Evolutionary conservation across 2,329 filamentous ascomycete species (phyloP).

Genomic region (Pseudogymnoascus sp.): DNA sequence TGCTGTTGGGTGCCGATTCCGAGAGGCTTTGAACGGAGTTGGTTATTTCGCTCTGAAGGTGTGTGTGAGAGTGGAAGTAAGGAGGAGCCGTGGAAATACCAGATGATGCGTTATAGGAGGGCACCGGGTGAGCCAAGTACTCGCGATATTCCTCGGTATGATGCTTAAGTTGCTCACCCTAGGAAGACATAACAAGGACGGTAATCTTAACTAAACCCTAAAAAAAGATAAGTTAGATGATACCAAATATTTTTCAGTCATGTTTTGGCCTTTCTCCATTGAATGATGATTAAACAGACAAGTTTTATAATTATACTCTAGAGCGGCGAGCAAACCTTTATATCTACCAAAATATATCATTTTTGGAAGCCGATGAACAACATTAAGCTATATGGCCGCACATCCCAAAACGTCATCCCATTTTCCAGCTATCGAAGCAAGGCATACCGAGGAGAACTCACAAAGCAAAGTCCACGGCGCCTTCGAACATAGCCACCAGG

Average conservation of each 20-base stretch:
- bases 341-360: neutral
- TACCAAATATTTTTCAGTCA: neutral
- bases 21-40: slow-evolving; percentile 14
- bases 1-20: slow-evolving; percentile 14
- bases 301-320: neutral
- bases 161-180: no score
- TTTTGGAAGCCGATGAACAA: neutral
- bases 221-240: neutral
- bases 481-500: neutral
- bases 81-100: neutral
- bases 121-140: no score
- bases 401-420: neutral
- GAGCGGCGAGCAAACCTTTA: neutral
- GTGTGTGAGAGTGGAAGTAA: slow-evolving; percentile 11
- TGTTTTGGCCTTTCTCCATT: neutral
- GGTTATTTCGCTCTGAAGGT: slow-evolving; percentile 12
- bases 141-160: no score
- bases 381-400: neutral
- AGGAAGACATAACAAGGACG: no score
- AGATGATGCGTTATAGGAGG: no score
- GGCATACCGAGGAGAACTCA: neutral
- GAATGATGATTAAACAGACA: neutral
- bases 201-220: no score
- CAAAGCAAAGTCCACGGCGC: neutral
- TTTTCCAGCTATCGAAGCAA: neutral